Percentiles rank a stretch among this genome's conserved stretches.
These are phyloP conservation scores for Tetrahymena thermophila DNA, from an alignment of 73 alveolate genomes.

Conservation along the genomic window DNA sequence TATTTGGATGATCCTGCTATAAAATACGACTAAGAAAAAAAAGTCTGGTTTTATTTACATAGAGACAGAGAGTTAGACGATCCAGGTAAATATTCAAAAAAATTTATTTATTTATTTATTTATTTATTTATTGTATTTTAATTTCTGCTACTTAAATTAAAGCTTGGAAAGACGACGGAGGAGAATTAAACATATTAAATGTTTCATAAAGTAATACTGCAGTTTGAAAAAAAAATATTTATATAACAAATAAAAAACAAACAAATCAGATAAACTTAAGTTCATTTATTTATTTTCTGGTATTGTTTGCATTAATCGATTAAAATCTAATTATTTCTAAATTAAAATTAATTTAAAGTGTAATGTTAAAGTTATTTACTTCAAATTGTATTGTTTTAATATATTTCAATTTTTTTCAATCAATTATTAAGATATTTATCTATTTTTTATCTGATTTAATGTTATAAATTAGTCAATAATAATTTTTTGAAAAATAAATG, in stretches of 20 bases:
- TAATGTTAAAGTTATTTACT: too few species aligned
- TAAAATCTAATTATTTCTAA: neutral
- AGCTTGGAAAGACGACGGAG: neutral
- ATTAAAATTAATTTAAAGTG: too few species aligned
- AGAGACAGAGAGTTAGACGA: constrained; percentile 81
- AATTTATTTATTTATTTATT: neutral
- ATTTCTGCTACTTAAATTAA: neutral
- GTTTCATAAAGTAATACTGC: neutral
- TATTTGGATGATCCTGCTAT: constrained; percentile 97
- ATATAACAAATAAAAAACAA: too few species aligned
- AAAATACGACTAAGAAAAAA: constrained; percentile 89
- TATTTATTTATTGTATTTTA: too few species aligned
- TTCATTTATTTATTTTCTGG: neutral
- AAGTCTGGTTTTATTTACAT: constrained; percentile 95
- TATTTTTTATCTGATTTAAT: too few species aligned
- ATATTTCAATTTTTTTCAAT: too few species aligned
- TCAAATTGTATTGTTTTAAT: too few species aligned
- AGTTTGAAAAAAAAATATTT: neutral
- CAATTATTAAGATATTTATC: too few species aligned
- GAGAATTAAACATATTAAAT: neutral
- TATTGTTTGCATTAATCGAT: neutral
- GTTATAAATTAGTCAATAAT: too few species aligned
- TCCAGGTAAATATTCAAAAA: constrained; percentile 20
- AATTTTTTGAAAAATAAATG: too few species aligned
- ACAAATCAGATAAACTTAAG: too few species aligned